phyloP scores from a whole-genome alignment of 768 basidiomycete species.

The Suillus subalutaceus region DNA sequence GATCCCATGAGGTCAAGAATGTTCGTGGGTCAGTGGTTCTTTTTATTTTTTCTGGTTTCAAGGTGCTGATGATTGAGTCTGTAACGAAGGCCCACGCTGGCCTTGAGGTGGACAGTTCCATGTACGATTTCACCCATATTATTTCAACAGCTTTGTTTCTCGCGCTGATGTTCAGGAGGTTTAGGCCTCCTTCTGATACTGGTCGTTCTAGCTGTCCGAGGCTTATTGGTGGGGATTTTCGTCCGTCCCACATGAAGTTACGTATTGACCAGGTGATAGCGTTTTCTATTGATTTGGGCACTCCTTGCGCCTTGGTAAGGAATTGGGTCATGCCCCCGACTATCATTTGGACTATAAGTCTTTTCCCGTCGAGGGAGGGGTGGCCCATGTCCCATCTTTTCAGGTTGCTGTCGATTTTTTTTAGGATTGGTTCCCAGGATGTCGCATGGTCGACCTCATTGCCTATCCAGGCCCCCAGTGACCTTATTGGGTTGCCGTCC shows the following conservation, averaged over 20 bases:
- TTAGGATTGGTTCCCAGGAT: constrained; percentile 10
- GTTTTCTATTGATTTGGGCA: constrained; percentile 32
- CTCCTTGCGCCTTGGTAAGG: constrained; percentile 37
- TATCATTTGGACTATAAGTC: constrained; percentile 29
- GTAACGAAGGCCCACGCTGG: neutral
- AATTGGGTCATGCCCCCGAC: constrained; percentile 39
- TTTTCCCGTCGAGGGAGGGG: neutral
- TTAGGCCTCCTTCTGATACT: constrained; percentile 8
- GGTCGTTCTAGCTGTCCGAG: constrained; percentile 10
- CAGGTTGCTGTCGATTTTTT: constrained; percentile 9
- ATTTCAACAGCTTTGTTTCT: constrained; percentile 6
- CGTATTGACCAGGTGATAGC: neutral
- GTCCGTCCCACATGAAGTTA: constrained; percentile 18
- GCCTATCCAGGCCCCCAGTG: neutral
- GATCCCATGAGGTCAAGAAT: neutral
- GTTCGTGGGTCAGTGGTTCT: neutral
- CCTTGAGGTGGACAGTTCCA: neutral
- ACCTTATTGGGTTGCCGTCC: neutral
- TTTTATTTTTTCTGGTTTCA: too few relatives aligned
- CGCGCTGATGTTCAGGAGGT: constrained; percentile 10
- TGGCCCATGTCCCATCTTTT: constrained; percentile 9
- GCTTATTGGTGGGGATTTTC: neutral
- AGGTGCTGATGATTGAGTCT: neutral
- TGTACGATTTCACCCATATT: neutral
- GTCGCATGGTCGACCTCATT: neutral